phyloP scores from a whole-genome alignment of 805 yeast genomes.

The Candida sphagnicola region DNA sequence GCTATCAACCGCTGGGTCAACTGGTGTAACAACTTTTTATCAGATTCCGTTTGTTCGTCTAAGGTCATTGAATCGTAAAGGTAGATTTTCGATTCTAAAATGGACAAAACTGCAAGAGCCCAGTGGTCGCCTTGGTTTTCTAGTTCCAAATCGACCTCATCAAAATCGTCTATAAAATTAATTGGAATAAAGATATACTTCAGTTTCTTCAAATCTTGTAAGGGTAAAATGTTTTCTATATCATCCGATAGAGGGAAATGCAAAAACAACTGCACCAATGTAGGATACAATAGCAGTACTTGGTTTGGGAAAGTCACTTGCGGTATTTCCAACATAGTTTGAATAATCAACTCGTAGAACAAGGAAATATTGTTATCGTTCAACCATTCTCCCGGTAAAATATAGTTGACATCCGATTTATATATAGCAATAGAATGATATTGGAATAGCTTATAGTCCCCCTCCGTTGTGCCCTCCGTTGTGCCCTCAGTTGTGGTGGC shows the following conservation, averaged over 20 bases:
- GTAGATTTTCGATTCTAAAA: conserved; percentile 44
- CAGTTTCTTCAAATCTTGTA: conserved; percentile 27
- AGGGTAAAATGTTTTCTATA: conserved; percentile 20
- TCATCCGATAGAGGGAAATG: conserved; percentile 33
- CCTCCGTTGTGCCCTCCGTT: not conserved
- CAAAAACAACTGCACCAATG: conserved; percentile 59
- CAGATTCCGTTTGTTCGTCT: conserved; percentile 33
- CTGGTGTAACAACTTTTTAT: conserved; percentile 21
- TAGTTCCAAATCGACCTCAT: conserved; percentile 32
- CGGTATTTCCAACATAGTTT: conserved; percentile 3
- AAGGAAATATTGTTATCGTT: conserved; percentile 67
- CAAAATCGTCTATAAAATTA: conserved; percentile 57
- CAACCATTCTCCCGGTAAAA: conserved; percentile 67
- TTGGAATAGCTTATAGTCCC: conserved; percentile 35
- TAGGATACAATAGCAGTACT: conserved; percentile 45
- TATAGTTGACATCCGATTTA: conserved; percentile 52
- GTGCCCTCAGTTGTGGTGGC: conserved; percentile 2
- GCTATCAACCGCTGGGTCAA: conserved; percentile 18
- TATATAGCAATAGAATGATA: conserved; percentile 57
- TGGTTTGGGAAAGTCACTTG: conserved; percentile 18
- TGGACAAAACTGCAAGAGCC: conserved; percentile 57
- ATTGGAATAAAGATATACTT: conserved; percentile 62
- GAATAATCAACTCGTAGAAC: conserved; percentile 47
- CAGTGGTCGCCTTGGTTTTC: conserved; percentile 75
- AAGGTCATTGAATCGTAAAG: conserved; percentile 59